Base-by-base conservation (phyloP, 345 rosid genomes). In the Garcia nutans region DNA sequence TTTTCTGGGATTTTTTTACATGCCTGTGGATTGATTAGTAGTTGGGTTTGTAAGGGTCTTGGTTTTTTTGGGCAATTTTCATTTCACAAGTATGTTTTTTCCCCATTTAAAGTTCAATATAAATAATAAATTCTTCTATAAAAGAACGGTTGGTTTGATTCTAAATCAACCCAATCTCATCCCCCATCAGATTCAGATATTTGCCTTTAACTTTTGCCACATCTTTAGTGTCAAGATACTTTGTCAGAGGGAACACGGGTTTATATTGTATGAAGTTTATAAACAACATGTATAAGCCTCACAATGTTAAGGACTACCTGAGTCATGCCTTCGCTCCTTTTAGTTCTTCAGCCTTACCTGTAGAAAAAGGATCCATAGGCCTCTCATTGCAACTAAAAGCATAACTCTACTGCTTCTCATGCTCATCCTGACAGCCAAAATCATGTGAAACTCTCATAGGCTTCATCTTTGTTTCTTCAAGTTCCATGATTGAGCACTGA, bases 401-500 rank as follows among this genome's bases (percentile, higher is more conserved):
- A 73, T 71, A 75, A 31, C 70, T 66, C 56, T 59, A 80, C 45
- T 73, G 75, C 80, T 80, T 78, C 77, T 74, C 81, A 74, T 63
- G 76, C 64, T 70, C 45, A n/a, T 70, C 56, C 33, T 70, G 45
- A 50, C 0, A 15, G 3, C 24, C 15, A 55, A 56, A 19, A 78
- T 75, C 80, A 73, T 78, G 80, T 72, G 68, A 57, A 75, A 85
- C 77, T 24, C 74, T 64, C 77, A 70, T 70, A 71, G 55, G 56
- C 67, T 79, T 81, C 54, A 60, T 31, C 67, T 67, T 78, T 69
- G 73, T 74, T 22, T 68, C 80, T 82, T 81, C 85, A 70, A 78
- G 70, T 64, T 84, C 82, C 79, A 68, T 73, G 75, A 77, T 79
- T 57, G 73, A 72, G 65, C 71, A 73, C 80, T 77, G 79, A 60